Evolutionary conservation across 345 rosid genomes (phyloP), one percentile per base, ranked within the genome.

Genomic region (Diplotaxis tenuifolia): DNA sequence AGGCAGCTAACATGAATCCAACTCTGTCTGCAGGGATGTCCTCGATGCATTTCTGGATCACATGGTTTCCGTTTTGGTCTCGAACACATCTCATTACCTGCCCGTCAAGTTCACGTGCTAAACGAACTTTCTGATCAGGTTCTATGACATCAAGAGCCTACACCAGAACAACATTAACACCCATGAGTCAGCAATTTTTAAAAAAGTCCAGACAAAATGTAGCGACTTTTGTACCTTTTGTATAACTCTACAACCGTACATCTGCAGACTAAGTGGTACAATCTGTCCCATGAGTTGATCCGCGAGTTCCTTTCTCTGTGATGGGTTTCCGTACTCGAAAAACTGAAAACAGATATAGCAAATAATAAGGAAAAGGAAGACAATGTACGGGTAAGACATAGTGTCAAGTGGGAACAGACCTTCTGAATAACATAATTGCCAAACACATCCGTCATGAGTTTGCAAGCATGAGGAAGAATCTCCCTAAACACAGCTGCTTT

Each of bases 61-160:
- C 96, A 70, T 90, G 94, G 81, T 90, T 90, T 27, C 96, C 96
- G 67, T 90, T 90, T 79, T 90, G 96, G 78, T 90, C 94, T 29
- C 85, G 86, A 25, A 90, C 96, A 71, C 94, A 90, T 72, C 87
- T 84, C 87, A 90, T 80, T 63, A 90, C 85, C 52, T 88, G 89
- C 36, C 94, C 96, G 49, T 90, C 96, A 64, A 90, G 86, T 76
- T 87, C 94, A 25, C 60, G 83, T 52, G 86, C 89, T 42, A 88
- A 86, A 19, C 77, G 77, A 63, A 77, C 86, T 71, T 84, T 86
- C 73, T 90, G 96, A 56, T 90, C 89, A 78, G 80, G 84, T 61
- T 86, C 94, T 71, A 86, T 75, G 52, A 84, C 92, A 62, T 90
- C 94, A 76, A 90, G 82, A 25, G 94, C 96, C 96, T 90, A 60